Conservation (phyloP, 2,329 filamentous ascomycete genomes). For the Hortaea werneckii region DNA sequence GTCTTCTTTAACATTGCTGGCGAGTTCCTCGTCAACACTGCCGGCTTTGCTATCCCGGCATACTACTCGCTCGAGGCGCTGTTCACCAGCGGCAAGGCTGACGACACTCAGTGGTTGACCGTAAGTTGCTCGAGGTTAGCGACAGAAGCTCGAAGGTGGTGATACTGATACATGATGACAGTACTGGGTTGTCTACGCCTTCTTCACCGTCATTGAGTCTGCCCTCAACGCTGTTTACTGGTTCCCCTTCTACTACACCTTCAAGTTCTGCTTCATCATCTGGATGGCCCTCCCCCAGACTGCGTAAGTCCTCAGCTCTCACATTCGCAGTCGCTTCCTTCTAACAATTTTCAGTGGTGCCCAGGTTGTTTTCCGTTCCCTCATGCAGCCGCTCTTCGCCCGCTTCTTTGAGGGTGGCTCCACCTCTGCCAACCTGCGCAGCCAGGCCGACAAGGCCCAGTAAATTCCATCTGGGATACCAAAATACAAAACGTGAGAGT, state of each 20-base stretch:
- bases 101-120: conserved; percentile 73
- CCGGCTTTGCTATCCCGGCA: conserved; percentile 70
- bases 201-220: conserved; percentile 76
- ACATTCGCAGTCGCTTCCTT: background rate
- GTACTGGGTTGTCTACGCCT: conserved; percentile 82
- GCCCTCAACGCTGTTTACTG: conserved; percentile 79
- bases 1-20: conserved; percentile 88
- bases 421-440: conserved; percentile 76
- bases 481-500: background rate
- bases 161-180: conserved; percentile 21
- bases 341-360: conserved; percentile 57
- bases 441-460: conserved; percentile 65
- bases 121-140: conserved; percentile 23
- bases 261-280: conserved; percentile 96
- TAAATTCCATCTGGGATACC: conserved; percentile 19
- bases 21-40: conserved; percentile 77
- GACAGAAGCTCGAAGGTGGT: background rate
- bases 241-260: conserved; percentile 98
- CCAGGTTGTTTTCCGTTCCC: conserved; percentile 91
- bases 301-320: conserved; percentile 50
- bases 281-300: conserved; percentile 97
- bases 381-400: conserved; percentile 82
- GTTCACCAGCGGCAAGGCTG: conserved; percentile 59
- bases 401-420: conserved; percentile 76
- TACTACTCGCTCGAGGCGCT: conserved; percentile 77